These are phyloP conservation scores for Boeremia lycopersici DNA, from an alignment of 2,329 filamentous ascomycete species.

Conservation along the genomic window DNA sequence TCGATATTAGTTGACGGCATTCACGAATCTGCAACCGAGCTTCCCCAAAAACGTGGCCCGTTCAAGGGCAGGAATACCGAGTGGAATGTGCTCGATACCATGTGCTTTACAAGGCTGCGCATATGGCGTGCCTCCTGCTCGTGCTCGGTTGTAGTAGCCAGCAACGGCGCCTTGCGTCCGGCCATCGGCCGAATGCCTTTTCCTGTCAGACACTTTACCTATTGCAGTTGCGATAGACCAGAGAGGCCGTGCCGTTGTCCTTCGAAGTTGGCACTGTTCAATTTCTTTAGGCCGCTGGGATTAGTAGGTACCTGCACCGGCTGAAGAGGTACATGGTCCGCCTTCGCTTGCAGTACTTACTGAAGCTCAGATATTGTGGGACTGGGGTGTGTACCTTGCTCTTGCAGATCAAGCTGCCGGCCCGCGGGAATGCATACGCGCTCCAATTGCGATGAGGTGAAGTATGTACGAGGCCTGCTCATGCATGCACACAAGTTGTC, in stretches of 20 bases:
- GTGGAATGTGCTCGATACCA: slow-evolving; percentile 16
- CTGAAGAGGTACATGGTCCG: slow-evolving; percentile 43
- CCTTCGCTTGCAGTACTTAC: slow-evolving; percentile 37
- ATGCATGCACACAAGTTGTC: slow-evolving; percentile 34
- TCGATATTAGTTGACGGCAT: slow-evolving; percentile 11
- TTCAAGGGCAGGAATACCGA: slow-evolving; percentile 16
- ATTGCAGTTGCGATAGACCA: slow-evolving; percentile 25
- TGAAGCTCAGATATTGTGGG: slow-evolving; percentile 33
- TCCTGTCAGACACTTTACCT: slow-evolving; percentile 35
- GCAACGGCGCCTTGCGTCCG: slow-evolving; percentile 24
- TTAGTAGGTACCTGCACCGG: slow-evolving; percentile 42
- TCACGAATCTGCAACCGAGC: slow-evolving; percentile 15
- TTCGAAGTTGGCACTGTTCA: slow-evolving; percentile 35
- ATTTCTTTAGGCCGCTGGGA: slow-evolving; percentile 36
- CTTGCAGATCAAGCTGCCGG: slow-evolving; percentile 47
- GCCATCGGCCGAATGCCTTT: slow-evolving; percentile 22
- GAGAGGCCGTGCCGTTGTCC: slow-evolving; percentile 23
- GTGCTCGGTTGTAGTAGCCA: slow-evolving; percentile 20
- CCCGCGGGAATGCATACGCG: slow-evolving; percentile 42
- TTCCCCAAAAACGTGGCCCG: slow-evolving; percentile 17
- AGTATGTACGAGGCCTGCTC: slow-evolving; percentile 32
- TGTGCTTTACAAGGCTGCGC: slow-evolving; percentile 24
- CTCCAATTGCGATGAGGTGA: slow-evolving; percentile 27
- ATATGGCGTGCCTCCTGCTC: slow-evolving; percentile 22
- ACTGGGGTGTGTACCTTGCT: slow-evolving; percentile 42